Evolutionary conservation across 2,329 filamentous ascomycete genomes (phyloP).

Genomic region (Cladosporium colombiae): DNA sequence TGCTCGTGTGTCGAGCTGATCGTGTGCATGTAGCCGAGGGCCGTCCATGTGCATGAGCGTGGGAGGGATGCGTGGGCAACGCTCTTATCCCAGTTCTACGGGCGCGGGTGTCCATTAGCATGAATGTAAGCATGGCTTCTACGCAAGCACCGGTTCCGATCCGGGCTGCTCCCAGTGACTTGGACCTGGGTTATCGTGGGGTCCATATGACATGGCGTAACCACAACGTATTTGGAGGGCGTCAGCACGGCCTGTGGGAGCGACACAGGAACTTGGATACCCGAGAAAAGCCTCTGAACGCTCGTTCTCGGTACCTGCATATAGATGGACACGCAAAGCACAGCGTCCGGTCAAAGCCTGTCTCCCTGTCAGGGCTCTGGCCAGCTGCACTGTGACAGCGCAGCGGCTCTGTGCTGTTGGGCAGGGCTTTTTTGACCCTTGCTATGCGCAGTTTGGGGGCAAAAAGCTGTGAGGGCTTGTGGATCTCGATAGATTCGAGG

Average conservation of each 20-base stretch:
- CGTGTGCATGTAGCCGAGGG: constrained; percentile 4
- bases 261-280: neutral
- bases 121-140: neutral
- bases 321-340: neutral
- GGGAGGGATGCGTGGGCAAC: neutral
- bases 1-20: neutral
- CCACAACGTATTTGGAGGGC: neutral
- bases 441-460: neutral
- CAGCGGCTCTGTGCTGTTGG: neutral
- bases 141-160: neutral
- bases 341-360: constrained; percentile 4
- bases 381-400: neutral
- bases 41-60: constrained; percentile 1
- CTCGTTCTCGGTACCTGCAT: constrained; percentile 13
- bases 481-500: constrained; percentile 7
- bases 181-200: neutral
- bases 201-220: constrained; percentile 3
- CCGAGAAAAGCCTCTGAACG: neutral
- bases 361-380: neutral
- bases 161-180: neutral
- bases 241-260: neutral
- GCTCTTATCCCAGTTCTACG: neutral
- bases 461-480: neutral
- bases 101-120: neutral
- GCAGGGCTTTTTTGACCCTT: neutral